phyloP scores from a whole-genome alignment of 2,329 filamentous ascomycete genomes.

The Trichoderma sp. region DNA sequence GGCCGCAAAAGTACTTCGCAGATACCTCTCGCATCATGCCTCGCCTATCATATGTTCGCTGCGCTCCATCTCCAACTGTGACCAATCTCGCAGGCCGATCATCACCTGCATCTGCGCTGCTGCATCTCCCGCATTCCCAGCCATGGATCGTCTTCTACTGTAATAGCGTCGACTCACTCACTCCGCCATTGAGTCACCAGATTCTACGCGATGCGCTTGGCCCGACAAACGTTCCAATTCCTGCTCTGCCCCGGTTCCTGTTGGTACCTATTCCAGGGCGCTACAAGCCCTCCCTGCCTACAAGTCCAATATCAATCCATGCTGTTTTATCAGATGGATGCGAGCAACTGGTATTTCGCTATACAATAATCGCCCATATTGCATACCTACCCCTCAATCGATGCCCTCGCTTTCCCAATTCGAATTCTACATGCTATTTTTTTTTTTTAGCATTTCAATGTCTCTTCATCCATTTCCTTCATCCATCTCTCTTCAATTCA shows the following conservation, averaged over 20 bases:
- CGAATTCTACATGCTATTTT: too few species aligned
- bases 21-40: not conserved
- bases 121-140: not conserved
- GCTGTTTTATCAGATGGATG: not conserved
- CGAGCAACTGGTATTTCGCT: not conserved
- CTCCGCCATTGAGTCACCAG: slow-evolving; percentile 20
- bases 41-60: not conserved
- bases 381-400: not conserved
- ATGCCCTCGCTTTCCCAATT: not conserved
- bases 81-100: slow-evolving; percentile 3
- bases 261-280: not conserved
- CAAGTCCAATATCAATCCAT: not conserved
- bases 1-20: not conserved
- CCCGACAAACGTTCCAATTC: slow-evolving; percentile 15
- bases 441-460: too few species aligned
- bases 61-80: not conserved
- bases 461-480: not conserved
- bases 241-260: not conserved
- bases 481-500: not conserved
- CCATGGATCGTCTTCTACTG: not conserved
- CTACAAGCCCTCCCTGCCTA: slow-evolving; percentile 7
- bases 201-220: not conserved
- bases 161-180: slow-evolving; percentile 21
- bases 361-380: not conserved
- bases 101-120: slow-evolving; percentile 10